phyloP scores from a whole-genome alignment of 148 eudicot species.

The Tetragonia tetragonoides region DNA sequence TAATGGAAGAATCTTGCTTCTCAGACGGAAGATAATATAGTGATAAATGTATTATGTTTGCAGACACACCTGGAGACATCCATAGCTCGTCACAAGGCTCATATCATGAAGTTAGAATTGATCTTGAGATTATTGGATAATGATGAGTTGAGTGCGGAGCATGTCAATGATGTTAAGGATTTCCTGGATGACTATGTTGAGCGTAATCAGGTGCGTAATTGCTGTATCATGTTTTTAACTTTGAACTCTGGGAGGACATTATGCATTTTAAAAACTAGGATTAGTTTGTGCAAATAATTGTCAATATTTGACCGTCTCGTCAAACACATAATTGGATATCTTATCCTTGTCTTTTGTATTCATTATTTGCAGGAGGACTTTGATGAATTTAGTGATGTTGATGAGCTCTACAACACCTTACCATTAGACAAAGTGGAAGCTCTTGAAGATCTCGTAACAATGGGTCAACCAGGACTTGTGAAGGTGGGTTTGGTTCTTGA shows the following conservation, averaged over 20 bases:
- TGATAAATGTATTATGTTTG: slow-evolving; percentile 11
- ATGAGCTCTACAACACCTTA: slow-evolving; percentile 81
- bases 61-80: slow-evolving; percentile 95
- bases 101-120: slow-evolving; percentile 88
- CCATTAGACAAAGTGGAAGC: slow-evolving; percentile 96
- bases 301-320: neutral
- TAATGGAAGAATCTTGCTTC: slow-evolving; percentile 11
- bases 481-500: slow-evolving; percentile 51
- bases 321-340: neutral
- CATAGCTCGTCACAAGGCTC: slow-evolving; percentile 93
- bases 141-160: slow-evolving; percentile 94
- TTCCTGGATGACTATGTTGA: slow-evolving; percentile 96
- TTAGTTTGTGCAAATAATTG: neutral
- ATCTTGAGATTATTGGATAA: slow-evolving; percentile 88
- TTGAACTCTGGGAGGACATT: neutral
- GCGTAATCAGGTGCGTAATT: slow-evolving; percentile 79
- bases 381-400: slow-evolving; percentile 93
- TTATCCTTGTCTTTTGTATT: slow-evolving; percentile 11
- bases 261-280: neutral
- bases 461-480: slow-evolving; percentile 71
- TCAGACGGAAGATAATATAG: neutral
- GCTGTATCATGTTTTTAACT: neutral
- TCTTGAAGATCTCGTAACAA: slow-evolving; percentile 88
- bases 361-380: slow-evolving; percentile 72
- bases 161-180: slow-evolving; percentile 92